phyloP scores from a whole-genome alignment of 768 basidiomycete genomes.

The Polyporus arcularius region DNA sequence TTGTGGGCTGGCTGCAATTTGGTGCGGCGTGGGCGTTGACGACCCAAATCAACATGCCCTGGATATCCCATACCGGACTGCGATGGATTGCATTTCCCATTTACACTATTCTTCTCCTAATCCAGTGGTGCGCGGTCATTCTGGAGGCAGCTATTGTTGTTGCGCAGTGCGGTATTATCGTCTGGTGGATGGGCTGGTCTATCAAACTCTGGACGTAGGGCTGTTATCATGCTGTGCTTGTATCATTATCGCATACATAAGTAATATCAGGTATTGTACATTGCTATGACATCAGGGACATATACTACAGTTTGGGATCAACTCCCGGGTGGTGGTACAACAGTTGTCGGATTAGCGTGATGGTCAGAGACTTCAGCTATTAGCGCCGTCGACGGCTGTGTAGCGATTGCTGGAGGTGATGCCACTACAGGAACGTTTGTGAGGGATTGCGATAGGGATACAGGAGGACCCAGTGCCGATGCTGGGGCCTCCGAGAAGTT shows the following conservation, averaged over 20 bases:
- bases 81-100: constrained; percentile 65
- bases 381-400: no score
- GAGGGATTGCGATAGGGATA: not conserved
- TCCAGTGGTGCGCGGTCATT: constrained; percentile 69
- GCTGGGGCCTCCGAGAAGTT: not conserved
- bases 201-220: constrained; percentile 48
- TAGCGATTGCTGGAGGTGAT: no score
- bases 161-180: constrained; percentile 56
- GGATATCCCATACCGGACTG: constrained; percentile 61
- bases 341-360: no score
- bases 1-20: constrained; percentile 53
- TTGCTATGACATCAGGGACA: not conserved
- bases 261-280: constrained; percentile 10
- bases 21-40: constrained; percentile 60
- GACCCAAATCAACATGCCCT: constrained; percentile 53
- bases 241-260: constrained; percentile 16
- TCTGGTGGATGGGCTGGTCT: constrained; percentile 80
- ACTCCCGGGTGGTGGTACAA: no score
- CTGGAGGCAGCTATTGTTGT: constrained; percentile 59
- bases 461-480: not conserved
- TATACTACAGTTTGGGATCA: not conserved
- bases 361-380: no score
- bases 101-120: constrained; percentile 62
- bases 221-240: constrained; percentile 11
- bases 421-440: no score